Base-by-base conservation (phyloP, 2,329 filamentous ascomycete species). In the Didymellaceae sp. region DNA sequence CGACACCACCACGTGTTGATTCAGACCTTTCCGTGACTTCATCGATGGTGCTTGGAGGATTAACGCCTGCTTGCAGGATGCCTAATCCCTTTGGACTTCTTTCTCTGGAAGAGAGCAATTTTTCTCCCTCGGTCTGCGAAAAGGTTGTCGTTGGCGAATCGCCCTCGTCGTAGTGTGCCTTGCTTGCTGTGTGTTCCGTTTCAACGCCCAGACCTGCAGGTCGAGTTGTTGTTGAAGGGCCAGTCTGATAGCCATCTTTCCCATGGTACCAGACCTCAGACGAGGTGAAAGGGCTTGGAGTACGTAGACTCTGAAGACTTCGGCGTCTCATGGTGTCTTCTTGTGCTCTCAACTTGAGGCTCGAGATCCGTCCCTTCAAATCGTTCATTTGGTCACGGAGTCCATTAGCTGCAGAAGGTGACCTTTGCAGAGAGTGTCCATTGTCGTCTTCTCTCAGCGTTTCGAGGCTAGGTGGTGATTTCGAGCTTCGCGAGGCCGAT, bases 331-430 rank as follows among this genome's bases (percentile, higher is more conserved):
- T 73, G 61, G 83, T 91, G 61, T 96, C 91, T 50, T 88, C 89
- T 16, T 88, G 84, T 0, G 90, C 88, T 62, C 90, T 87, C 55
- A 91, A 86, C 61, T 89, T 88, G 32, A 96, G 74, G 13, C 80
- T 88, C 1, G 90, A 92, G 26, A 96, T 91, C 64, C 91, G 90
- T 52, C 89, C 90, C 67, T 91, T 92, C 37, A 96, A 79, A 44
- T 89, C 90, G 47, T 88, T 86, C 83, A 96, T 90, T 69, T 96
- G 91, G 58, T 91, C 87, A 53, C 90, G 90, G 33, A 96, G 78
- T 64, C 85, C 83, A 7, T 87, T 85, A 66, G 86, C 81, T n/a
- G 85, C 85, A 1, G 90, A 93, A 11, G 85, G 80, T 2, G 89
- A 86, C 14, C 89, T 82, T 20, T 82, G 82, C 7, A 87, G 73